These are phyloP conservation scores for Dendrobium huoshanense DNA, from an alignment of 106 monocot species.

Conservation along the genomic window DNA sequence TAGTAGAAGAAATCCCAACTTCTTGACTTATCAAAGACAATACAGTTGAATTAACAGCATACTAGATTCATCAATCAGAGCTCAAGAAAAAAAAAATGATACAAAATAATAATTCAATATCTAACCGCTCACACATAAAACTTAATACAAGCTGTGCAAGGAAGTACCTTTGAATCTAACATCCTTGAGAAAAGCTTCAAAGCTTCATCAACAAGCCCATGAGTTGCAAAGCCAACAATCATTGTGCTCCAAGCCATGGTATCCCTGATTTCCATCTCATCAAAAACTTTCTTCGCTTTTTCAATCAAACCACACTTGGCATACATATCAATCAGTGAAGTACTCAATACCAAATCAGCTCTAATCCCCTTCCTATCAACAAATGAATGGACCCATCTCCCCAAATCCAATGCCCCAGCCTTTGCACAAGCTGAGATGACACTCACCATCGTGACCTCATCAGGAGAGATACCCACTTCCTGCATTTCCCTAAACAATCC, in stretches of 20 bases:
- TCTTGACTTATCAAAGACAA: background rate
- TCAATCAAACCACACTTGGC: constrained; percentile 68
- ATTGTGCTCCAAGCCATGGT: constrained; percentile 82
- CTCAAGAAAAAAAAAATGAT: too few species aligned
- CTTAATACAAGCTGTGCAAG: background rate
- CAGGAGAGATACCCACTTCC: constrained; percentile 46
- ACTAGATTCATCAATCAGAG: too few species aligned
- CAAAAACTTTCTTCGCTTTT: constrained; percentile 60
- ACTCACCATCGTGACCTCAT: constrained; percentile 94
- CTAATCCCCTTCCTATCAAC: constrained; percentile 61
- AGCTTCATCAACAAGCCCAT: constrained; percentile 75
- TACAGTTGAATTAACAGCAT: background rate
- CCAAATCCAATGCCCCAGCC: constrained; percentile 75
- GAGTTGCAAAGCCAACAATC: constrained; percentile 72
- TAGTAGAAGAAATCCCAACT: too few species aligned
- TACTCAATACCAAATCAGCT: constrained; percentile 69
- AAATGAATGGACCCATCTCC: constrained; percentile 77
- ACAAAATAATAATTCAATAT: background rate
- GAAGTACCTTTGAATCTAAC: constrained; percentile 51
- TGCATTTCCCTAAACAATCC: constrained; percentile 77
- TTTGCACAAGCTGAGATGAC: constrained; percentile 90
- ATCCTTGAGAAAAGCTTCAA: constrained; percentile 60
- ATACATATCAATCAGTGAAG: constrained; percentile 82
- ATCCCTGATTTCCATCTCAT: constrained; percentile 54
- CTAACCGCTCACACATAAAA: background rate